Evolutionary conservation across 2,329 filamentous ascomycete species (phyloP), one percentile per base, ranked within the genome.

Genomic region (Exophiala sp.): DNA sequence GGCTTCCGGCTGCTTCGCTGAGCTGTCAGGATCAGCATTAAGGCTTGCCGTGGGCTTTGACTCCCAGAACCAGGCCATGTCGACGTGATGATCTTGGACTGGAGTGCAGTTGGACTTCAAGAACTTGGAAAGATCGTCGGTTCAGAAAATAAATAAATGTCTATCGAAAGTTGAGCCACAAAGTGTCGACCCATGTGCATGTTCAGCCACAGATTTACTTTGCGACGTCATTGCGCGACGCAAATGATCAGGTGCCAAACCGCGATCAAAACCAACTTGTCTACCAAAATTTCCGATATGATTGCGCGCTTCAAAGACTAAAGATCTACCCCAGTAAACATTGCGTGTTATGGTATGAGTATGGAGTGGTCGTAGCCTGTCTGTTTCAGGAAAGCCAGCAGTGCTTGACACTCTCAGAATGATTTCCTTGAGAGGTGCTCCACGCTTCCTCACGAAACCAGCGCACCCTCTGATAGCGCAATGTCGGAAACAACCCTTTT

Each of bases 61-160:
- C 46, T 55, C 67, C 71, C 71, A 76, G 64, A 66, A 71, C 76
- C 76, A 78, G 58, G 73, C 75, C 75, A 78, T 78, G 12, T 21
- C 24, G 35, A 12, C 10, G 5, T 36, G 29, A 47, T n/a, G 11
- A 12, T 14, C 24, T 18, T 38, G 2, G 14, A 38, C 11, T 5
- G 14, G 35, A 38, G 14, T 9, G 35, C 10, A 38, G 35, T 3
- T 35, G 11, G 10, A 12, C 4, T 3, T 38, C 14, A 5, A 16
- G 35, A 7, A 38, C 11, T 16, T 2, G 35, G 1, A 12, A 12
- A 16, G 5, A 16, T 12, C 11, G 5, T 7, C 3, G 35, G 2
- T 38, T 5, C 35, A 12, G 3, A 38, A 38, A 38, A 38, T 38
- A 38, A 38, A 38, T 12, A 18, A 18, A 18, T 16, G 14, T 12